Evolutionary conservation across 2,329 filamentous ascomycete genomes (phyloP), one percentile per base, ranked within the genome.

Genomic region (Penicillium sp.): DNA sequence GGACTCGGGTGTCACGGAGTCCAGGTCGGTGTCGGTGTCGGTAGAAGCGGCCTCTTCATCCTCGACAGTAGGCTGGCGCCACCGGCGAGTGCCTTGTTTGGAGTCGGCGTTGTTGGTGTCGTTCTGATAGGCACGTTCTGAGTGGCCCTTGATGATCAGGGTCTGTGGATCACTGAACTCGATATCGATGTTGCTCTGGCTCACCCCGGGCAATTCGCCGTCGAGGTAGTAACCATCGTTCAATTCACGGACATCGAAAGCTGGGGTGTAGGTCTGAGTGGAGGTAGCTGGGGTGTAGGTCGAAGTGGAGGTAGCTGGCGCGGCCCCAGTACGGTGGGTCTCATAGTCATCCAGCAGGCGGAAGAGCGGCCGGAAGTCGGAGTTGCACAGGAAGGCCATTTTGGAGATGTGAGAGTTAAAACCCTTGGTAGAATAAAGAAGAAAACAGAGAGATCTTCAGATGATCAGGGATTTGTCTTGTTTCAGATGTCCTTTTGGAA

Each of bases 1-100:
- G 26, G 47, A 24, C 47, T 60, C 50, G n/a, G 53, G 26, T 16
- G 52, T 43, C 33, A 39, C 18, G 5, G 58, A 56, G 18, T 55
- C 51, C 9, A 61, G 57, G 18, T 55, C 55, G 5, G 18, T 13
- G 21, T 26, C 15, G 5, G 29, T 23, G 12, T 42, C 24, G 21
- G 23, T 42, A 16, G 41, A 16, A 9, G 6, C 24, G 23, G 23
- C 41, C 6, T 42, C 65, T 42, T 80, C 81, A 36, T 84, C 81
- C 62, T 85, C 81, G 41, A 84, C 81, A 7, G 75, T 78, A 0
- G 81, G 73, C 56, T 79, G 71, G 47, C 70, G 70, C 38, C 63
- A 65, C 29, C 65, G 69, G n/a, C 57, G 53, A 6, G 61, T 63
- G 18, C 62, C 53, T 24, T 64, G 54, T 6, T 52, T 45, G n/a